These are phyloP conservation scores for Apophysomyces ossiformis DNA, from an alignment of 371 early-diverging fungal species.

Conservation along the genomic window DNA sequence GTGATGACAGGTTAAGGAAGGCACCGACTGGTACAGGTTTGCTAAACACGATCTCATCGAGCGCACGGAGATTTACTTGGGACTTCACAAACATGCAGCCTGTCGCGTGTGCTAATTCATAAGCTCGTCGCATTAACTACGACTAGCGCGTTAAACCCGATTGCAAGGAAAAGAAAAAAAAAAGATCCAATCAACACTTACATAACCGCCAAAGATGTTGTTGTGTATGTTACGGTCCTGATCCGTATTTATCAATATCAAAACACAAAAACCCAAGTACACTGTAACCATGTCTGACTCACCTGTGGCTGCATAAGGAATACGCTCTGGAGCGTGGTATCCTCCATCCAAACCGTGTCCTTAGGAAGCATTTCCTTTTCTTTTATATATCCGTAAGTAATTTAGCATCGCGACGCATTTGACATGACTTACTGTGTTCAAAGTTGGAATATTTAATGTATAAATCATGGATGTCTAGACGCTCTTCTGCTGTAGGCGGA, in stretches of 20 bases:
- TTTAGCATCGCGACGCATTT: background rate
- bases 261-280: background rate
- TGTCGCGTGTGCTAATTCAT: slow-evolving; percentile 80
- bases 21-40: slow-evolving; percentile 93
- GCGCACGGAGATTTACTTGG: slow-evolving; percentile 62
- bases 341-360: slow-evolving; percentile 78
- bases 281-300: background rate
- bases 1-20: slow-evolving; percentile 72
- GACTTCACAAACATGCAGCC: slow-evolving; percentile 67
- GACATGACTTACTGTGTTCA: slow-evolving; percentile 16
- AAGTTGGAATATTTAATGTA: slow-evolving; percentile 70
- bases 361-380: slow-evolving; percentile 43
- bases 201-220: slow-evolving; percentile 90
- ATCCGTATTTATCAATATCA: background rate
- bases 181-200: background rate
- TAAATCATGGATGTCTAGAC: slow-evolving; percentile 79
- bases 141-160: background rate
- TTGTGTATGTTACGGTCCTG: slow-evolving; percentile 89
- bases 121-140: slow-evolving; percentile 74
- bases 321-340: slow-evolving; percentile 77
- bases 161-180: background rate
- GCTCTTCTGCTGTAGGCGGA: slow-evolving; percentile 88
- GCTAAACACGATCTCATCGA: slow-evolving; percentile 89
- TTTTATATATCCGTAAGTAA: background rate
- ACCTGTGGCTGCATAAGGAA: slow-evolving; percentile 76